Conservation (phyloP, 164 flowering plant genomes). For the Euptelea pleiosperma region DNA sequence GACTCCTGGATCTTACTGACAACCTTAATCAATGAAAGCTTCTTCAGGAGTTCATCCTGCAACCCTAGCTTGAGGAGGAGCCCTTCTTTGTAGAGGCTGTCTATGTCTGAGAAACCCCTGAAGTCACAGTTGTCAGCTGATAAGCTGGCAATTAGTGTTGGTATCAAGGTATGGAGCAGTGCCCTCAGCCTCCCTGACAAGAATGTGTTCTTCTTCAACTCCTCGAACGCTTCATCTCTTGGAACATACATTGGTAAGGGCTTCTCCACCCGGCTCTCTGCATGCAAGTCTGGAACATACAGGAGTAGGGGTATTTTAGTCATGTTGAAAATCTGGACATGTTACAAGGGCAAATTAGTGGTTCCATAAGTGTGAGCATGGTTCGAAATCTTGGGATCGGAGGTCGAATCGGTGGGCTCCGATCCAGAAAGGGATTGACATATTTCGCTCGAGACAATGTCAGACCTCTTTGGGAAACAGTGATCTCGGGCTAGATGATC, state of each 20-base stretch:
- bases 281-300: constrained; percentile 46
- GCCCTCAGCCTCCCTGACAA: constrained; percentile 66
- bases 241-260: constrained; percentile 90
- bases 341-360: no score
- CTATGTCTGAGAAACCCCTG: constrained; percentile 68
- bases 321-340: no score
- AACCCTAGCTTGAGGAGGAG: constrained; percentile 62
- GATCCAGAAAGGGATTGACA: no score
- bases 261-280: constrained; percentile 87
- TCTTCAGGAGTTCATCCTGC: constrained; percentile 67
- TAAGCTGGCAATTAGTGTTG: constrained; percentile 62
- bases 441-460: no score
- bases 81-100: constrained; percentile 76
- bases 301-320: not conserved
- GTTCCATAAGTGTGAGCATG: no score
- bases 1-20: constrained; percentile 56
- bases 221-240: constrained; percentile 93
- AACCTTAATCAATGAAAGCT: constrained; percentile 57
- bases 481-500: no score
- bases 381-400: no score
- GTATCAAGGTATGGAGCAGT: constrained; percentile 75
- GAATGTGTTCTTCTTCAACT: constrained; percentile 62
- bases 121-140: constrained; percentile 67
- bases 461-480: no score
- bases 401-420: no score